Evolutionary conservation across 192 early-diverging fungal genomes (phyloP).

Genomic region (Chytriomyces confervae): DNA sequence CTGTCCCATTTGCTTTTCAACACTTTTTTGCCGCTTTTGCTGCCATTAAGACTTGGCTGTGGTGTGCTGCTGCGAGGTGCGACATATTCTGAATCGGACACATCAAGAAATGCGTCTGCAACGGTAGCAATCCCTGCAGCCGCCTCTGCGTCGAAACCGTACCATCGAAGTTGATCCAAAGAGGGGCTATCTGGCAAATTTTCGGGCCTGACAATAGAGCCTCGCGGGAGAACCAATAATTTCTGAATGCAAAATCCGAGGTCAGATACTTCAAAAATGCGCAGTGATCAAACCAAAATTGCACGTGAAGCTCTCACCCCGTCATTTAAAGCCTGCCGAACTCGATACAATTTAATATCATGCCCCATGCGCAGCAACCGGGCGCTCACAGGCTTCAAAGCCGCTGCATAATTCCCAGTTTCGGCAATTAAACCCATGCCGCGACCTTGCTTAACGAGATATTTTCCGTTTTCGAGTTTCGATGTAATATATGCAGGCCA

Average conservation of each 20-base stretch:
- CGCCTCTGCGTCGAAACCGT: neutral
- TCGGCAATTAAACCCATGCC: conserved; percentile 26
- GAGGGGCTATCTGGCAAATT: neutral
- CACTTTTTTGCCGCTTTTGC: neutral
- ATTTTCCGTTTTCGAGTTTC: conserved; percentile 5
- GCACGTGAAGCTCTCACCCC: neutral
- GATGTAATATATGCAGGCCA: conserved; percentile 14
- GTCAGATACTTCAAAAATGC: neutral
- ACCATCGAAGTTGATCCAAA: neutral
- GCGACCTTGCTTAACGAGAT: neutral
- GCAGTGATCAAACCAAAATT: neutral
- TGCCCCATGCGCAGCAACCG: conserved; percentile 9
- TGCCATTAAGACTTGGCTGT: neutral
- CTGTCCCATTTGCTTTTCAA: neutral
- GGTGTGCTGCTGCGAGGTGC: neutral
- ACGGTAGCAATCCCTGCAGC: neutral
- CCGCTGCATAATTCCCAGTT: neutral
- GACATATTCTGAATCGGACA: no score
- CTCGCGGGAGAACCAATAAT: neutral
- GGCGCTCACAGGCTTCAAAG: conserved; percentile 5
- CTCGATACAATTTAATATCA: conserved; percentile 4
- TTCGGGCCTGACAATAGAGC: neutral
- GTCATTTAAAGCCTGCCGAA: neutral
- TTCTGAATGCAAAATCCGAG: neutral
- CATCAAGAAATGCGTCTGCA: no score